phyloP scores from a whole-genome alignment of 73 alveolate species.

The Paramecium biaurelia region DNA sequence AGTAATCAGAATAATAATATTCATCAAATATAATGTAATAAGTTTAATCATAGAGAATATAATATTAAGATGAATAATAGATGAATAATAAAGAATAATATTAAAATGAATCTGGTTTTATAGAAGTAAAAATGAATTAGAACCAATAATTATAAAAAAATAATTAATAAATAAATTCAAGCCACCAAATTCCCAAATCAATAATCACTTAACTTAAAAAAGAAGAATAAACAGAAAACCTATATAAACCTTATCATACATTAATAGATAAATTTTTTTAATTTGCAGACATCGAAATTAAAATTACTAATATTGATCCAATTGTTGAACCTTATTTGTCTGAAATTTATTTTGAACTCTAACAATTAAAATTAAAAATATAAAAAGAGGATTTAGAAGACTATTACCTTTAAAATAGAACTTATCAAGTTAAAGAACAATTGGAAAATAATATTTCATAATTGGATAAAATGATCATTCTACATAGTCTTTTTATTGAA shows the following conservation, averaged over 20 bases:
- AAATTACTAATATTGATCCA: not conserved
- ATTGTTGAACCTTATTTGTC: not conserved
- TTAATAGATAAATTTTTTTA: not conserved
- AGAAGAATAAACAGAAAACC: not conserved
- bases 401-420: not conserved
- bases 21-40: not conserved
- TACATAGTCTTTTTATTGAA: not conserved
- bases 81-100: no score
- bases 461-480: not conserved
- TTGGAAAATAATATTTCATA: not conserved
- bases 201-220: not conserved
- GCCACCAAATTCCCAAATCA: not conserved
- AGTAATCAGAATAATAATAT: not conserved
- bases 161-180: not conserved
- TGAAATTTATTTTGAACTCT: not conserved
- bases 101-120: not conserved
- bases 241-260: not conserved
- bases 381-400: not conserved
- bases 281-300: not conserved
- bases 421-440: not conserved
- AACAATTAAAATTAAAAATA: not conserved
- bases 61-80: not conserved
- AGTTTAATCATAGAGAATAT: no score
- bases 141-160: not conserved
- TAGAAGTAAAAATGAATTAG: not conserved